A percentile compares a stretch with the other conserved stretches of the same genome.
phyloP scores from a whole-genome alignment of 371 early-diverging fungal genomes.

The Parasitella parasitica region DNA sequence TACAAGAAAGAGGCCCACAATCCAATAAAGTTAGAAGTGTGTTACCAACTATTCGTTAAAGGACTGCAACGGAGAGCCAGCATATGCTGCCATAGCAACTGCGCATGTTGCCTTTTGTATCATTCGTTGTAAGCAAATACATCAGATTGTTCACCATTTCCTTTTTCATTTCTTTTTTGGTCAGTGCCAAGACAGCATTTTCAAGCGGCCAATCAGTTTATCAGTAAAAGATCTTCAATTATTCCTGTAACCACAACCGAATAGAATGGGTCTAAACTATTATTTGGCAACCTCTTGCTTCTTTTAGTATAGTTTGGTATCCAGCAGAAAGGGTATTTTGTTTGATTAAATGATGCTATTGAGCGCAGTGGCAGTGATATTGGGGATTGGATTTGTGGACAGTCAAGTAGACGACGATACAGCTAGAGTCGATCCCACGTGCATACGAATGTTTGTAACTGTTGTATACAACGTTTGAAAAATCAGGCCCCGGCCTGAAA shows the following conservation, averaged over 20 bases:
- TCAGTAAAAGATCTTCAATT: background rate
- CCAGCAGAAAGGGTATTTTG: background rate
- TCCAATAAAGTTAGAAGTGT: background rate
- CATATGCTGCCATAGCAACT: background rate
- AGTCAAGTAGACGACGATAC: background rate
- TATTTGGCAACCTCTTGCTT: background rate
- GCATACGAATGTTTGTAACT: background rate
- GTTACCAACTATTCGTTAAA: too few relatives aligned
- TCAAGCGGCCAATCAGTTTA: background rate
- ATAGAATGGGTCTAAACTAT: background rate
- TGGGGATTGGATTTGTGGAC: background rate
- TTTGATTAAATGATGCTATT: background rate
- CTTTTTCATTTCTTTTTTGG: background rate
- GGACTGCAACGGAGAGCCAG: background rate
- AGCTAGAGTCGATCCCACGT: background rate
- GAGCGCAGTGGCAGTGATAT: background rate
- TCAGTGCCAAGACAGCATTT: background rate
- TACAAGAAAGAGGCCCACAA: background rate
- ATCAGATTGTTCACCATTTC: background rate
- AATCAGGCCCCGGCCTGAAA: conserved; percentile 17
- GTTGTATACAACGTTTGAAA: background rate
- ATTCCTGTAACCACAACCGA: conserved; percentile 1
- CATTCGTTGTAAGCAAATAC: background rate
- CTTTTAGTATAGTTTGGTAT: background rate
- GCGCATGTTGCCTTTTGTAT: background rate